phyloP scores from a whole-genome alignment of 2,329 filamentous ascomycete species.

The Fusarium protoensiforme region DNA sequence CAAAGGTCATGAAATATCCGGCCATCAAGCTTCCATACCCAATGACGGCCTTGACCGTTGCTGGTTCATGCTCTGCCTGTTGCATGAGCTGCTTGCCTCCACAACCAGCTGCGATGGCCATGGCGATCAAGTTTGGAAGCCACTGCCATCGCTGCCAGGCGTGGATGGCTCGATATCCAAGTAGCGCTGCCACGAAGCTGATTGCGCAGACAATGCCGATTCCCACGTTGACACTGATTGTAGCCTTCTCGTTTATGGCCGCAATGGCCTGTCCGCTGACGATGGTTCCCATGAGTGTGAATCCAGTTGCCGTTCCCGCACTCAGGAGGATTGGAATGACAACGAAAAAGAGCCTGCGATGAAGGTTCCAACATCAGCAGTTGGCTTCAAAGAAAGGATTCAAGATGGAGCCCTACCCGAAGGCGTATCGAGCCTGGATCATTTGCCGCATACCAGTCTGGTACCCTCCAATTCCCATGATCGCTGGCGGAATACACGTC shows the following conservation, averaged over 20 bases:
- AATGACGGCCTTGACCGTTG: conserved; percentile 52
- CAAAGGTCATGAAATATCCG: conserved; percentile 66
- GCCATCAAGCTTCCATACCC: conserved; percentile 61
- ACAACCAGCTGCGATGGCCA: conserved; percentile 64
- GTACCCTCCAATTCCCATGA: conserved; percentile 65
- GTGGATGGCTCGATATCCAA: conserved; percentile 66
- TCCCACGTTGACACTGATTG: conserved; percentile 62
- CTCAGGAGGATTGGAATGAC: conserved; percentile 65
- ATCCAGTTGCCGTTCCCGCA: conserved; percentile 67
- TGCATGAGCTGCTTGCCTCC: conserved; percentile 61
- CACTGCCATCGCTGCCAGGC: conserved; percentile 66
- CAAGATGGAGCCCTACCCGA: conserved; percentile 53
- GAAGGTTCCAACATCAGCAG: conserved; percentile 8
- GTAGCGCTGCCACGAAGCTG: conserved; percentile 64
- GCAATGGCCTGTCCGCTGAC: conserved; percentile 66
- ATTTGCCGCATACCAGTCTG: conserved; percentile 69
- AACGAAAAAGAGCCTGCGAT: conserved; percentile 58
- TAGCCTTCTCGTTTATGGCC: conserved; percentile 54
- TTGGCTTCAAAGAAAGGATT: not conserved
- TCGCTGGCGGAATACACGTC: conserved; percentile 65
- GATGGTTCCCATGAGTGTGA: conserved; percentile 66
- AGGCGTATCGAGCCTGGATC: conserved; percentile 70
- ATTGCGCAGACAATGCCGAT: conserved; percentile 67
- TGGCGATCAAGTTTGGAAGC: conserved; percentile 64
- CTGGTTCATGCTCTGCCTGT: conserved; percentile 55